Evolutionary conservation across 352 stramenopile genomes (phyloP).

Genomic region (Phytophthora tubulina): DNA sequence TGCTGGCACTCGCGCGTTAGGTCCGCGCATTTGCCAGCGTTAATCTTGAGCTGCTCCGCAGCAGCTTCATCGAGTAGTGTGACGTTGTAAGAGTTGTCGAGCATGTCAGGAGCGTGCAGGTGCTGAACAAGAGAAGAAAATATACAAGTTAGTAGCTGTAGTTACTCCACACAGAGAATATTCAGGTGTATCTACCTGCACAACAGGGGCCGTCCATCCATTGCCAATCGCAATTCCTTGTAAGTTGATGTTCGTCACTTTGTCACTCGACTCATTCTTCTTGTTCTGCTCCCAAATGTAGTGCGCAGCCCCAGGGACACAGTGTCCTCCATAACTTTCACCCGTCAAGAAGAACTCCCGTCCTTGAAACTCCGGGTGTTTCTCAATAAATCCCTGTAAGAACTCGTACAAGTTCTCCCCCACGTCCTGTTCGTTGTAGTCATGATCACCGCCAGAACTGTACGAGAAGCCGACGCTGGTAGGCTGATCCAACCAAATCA

Average conservation of each 20-base stretch:
- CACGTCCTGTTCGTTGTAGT: constrained; percentile 53
- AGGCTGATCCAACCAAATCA: constrained; percentile 60
- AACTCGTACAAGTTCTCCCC: constrained; percentile 67
- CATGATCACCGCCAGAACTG: constrained; percentile 38
- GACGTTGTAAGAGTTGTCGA: constrained; percentile 65
- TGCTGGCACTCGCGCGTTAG: constrained; percentile 37
- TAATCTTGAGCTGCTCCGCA: constrained; percentile 38
- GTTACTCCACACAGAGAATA: not conserved
- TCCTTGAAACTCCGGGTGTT: constrained; percentile 54
- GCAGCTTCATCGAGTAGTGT: constrained; percentile 49
- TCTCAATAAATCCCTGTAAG: constrained; percentile 55
- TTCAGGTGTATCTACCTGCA: constrained; percentile 35
- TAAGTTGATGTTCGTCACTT: not conserved
- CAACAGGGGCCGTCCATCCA: constrained; percentile 48
- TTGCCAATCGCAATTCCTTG: not conserved
- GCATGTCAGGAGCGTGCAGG: constrained; percentile 49
- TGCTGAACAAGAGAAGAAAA: constrained; percentile 1
- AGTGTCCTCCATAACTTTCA: constrained; percentile 36
- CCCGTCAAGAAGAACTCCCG: constrained; percentile 64
- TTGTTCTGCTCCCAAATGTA: constrained; percentile 52
- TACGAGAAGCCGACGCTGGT: constrained; percentile 57
- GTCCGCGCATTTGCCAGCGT: constrained; percentile 38
- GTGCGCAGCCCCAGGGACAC: constrained; percentile 38
- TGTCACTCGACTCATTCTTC: constrained; percentile 3
- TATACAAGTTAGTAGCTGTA: not conserved